Conservation (phyloP, 805 yeast genomes). For the Yarrowia yakushimensis region DNA sequence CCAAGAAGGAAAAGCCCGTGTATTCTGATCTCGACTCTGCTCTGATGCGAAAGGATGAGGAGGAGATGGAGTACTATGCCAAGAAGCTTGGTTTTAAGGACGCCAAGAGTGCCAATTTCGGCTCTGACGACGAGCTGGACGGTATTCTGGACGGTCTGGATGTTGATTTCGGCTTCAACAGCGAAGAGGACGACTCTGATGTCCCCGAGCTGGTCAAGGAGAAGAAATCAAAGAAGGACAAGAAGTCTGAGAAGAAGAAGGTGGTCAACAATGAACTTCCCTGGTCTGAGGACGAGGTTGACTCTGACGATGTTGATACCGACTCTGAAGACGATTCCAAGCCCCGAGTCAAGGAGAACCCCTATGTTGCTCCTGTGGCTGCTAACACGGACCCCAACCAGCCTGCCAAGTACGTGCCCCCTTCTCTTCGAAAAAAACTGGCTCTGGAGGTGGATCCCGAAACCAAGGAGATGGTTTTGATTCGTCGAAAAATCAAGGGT, state of each 20-base stretch:
- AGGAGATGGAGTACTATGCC: conserved; percentile 78
- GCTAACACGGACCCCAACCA: conserved; percentile 8
- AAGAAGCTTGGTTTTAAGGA: conserved; percentile 67
- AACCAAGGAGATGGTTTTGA: conserved; percentile 46
- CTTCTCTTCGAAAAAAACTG: conserved; percentile 65
- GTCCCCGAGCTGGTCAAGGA: conserved; percentile 24
- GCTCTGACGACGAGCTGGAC: conserved; percentile 64
- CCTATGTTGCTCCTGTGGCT: conserved; percentile 49
- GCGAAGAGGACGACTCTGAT: conserved; percentile 25
- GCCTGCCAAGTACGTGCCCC: conserved; percentile 69
- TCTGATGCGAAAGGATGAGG: conserved; percentile 58
- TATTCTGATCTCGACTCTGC: conserved; percentile 47
- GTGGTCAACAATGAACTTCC: not conserved
- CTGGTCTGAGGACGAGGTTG: conserved; percentile 31
- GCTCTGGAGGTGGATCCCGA: conserved; percentile 35
- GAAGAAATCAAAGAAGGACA: conserved; percentile 28
- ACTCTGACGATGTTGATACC: conserved; percentile 34
- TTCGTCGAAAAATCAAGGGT: conserved; percentile 70
- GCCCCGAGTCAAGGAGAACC: conserved; percentile 53
- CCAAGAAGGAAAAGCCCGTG: conserved; percentile 22
- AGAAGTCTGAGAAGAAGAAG: conserved; percentile 30
- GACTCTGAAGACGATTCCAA: conserved; percentile 27
- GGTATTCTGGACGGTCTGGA: conserved; percentile 80
- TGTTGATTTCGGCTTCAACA: conserved; percentile 40
- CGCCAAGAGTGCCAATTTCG: conserved; percentile 44